phyloP scores from a whole-genome alignment of 805 yeast species.

The Lipomyces sp. region DNA sequence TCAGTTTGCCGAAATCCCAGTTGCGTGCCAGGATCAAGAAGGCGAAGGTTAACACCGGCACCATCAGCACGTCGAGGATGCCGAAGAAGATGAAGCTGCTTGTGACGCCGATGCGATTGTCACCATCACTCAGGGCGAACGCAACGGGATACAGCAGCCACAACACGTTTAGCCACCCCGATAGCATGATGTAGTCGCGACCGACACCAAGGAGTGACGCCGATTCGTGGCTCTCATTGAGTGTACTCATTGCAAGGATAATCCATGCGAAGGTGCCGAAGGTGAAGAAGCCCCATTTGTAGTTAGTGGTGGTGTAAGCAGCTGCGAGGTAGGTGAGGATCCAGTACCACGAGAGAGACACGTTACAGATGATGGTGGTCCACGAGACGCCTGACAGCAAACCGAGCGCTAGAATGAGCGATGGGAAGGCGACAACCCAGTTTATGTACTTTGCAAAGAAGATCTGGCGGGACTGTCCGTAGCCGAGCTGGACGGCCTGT shows the following conservation, averaged over 20 bases:
- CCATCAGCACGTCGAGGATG: constrained; percentile 53
- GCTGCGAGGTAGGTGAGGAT: constrained; percentile 63
- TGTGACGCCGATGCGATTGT: constrained; percentile 62
- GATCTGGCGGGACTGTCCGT: constrained; percentile 51
- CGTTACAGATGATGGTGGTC: constrained; percentile 1
- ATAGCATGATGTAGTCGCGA: background rate
- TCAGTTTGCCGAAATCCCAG: background rate
- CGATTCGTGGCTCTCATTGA: constrained; percentile 3
- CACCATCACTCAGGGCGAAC: constrained; percentile 65
- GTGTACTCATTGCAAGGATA: constrained; percentile 36
- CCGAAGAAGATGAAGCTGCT: constrained; percentile 63
- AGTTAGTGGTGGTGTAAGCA: constrained; percentile 56
- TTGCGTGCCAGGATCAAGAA: constrained; percentile 1
- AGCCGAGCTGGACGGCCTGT: constrained; percentile 52
- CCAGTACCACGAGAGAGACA: constrained; percentile 46
- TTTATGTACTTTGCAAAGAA: constrained; percentile 60
- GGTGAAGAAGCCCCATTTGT: constrained; percentile 71
- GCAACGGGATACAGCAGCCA: constrained; percentile 51
- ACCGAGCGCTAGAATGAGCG: constrained; percentile 43
- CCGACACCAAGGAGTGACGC: constrained; percentile 9
- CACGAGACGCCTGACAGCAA: constrained; percentile 45
- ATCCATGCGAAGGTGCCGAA: constrained; percentile 54
- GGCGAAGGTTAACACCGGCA: background rate
- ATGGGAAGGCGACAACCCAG: constrained; percentile 61
- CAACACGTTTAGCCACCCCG: background rate